These are phyloP conservation scores for Acanthamoeba royreba DNA, from an alignment of 208 protist genomes.

Conservation along the genomic window DNA sequence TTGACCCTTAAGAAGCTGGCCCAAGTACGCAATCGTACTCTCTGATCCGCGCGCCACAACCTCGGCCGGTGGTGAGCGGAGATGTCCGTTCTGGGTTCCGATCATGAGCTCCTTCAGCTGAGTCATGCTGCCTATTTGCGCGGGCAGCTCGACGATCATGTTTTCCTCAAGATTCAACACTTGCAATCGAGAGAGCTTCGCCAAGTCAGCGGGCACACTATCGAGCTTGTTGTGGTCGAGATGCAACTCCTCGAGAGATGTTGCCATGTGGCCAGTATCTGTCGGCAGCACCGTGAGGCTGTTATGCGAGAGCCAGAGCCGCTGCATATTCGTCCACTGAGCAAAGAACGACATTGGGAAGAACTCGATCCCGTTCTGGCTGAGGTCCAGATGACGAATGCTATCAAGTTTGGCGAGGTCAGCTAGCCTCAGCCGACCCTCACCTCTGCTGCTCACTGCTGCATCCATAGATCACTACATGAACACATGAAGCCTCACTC, in stretches of 20 bases:
- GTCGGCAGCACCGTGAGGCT: neutral
- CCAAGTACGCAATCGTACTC: neutral
- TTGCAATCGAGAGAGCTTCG: neutral
- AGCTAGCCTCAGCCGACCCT: too few species aligned
- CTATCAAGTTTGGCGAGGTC: too few species aligned
- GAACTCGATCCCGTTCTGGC: neutral
- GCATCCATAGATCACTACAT: too few species aligned
- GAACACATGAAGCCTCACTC: too few species aligned
- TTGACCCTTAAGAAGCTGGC: neutral
- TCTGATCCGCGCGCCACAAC: neutral
- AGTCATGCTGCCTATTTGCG: neutral
- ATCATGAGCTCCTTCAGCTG: neutral
- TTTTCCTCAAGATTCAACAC: neutral
- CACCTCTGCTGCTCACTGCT: too few species aligned
- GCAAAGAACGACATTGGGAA: neutral
- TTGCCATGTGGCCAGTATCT: neutral
- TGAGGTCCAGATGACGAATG: conserved; percentile 2
- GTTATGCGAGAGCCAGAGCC: neutral
- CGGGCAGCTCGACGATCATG: neutral
- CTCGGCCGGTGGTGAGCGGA: neutral
- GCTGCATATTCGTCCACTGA: neutral
- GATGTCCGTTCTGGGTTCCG: neutral
- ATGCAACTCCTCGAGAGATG: neutral
- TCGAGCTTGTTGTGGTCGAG: neutral
- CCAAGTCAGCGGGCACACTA: neutral